Evolutionary conservation across 192 early-diverging fungal species (phyloP).

Genomic region (Tieghemiomyces parasiticus): DNA sequence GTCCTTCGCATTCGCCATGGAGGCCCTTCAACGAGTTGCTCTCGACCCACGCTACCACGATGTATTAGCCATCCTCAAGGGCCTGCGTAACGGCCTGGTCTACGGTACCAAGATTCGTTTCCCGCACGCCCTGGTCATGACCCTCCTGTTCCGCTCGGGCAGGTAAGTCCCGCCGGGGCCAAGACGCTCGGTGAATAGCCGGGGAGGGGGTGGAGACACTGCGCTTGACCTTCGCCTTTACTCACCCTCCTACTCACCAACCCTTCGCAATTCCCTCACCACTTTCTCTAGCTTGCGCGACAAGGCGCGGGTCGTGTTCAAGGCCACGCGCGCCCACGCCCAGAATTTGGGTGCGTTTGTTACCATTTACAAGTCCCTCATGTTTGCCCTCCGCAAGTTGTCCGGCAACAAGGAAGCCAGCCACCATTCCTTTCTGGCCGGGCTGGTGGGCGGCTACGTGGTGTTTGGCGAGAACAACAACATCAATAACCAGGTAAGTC

Average conservation of each 20-base stretch:
- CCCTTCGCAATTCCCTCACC: too few relatives aligned
- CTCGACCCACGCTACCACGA: conserved; percentile 69
- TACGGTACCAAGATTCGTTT: conserved; percentile 94
- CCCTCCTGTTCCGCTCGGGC: conserved; percentile 77
- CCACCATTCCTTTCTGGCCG: conserved; percentile 78
- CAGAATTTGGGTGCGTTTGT: conserved; percentile 82
- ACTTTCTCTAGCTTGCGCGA: conserved; percentile 44
- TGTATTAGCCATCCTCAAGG: conserved; percentile 71
- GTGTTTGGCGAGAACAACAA: conserved; percentile 92
- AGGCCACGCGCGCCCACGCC: conserved; percentile 79
- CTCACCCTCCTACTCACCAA: too few relatives aligned
- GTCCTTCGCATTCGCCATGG: not conserved
- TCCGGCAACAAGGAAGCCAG: conserved; percentile 59
- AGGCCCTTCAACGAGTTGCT: conserved; percentile 15
- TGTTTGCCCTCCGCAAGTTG: conserved; percentile 58
- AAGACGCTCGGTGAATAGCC: not conserved
- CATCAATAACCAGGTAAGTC: conserved; percentile 80
- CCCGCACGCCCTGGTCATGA: conserved; percentile 96
- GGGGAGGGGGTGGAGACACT: not conserved
- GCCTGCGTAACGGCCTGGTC: conserved; percentile 86
- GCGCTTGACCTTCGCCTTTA: too few relatives aligned
- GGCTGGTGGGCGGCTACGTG: conserved; percentile 78
- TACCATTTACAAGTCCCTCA: conserved; percentile 84
- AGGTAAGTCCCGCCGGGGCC: conserved; percentile 32
- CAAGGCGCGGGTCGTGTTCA: conserved; percentile 60